These are phyloP conservation scores for Chlorophyllum brunneum DNA, from an alignment of 768 basidiomycete genomes.

Conservation along the genomic window DNA sequence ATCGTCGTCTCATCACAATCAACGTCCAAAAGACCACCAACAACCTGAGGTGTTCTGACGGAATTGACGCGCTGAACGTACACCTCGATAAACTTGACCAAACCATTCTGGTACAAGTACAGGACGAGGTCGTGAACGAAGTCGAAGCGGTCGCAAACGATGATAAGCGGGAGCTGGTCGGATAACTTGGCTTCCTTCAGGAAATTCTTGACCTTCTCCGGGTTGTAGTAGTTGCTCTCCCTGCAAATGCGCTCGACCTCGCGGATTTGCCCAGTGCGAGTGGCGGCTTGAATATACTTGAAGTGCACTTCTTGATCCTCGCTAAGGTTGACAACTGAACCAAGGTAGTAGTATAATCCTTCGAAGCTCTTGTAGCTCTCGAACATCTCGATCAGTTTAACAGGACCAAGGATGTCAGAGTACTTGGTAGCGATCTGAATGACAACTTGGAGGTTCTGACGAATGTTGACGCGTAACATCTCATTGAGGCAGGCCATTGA, in stretches of 20 bases:
- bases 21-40: constrained; percentile 94
- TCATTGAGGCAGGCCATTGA: constrained; percentile 95
- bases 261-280: constrained; percentile 95
- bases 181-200: constrained; percentile 96
- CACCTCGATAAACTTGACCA: constrained; percentile 98
- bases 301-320: constrained; percentile 97
- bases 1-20: constrained; percentile 97
- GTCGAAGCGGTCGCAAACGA: constrained; percentile 99
- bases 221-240: constrained; percentile 96
- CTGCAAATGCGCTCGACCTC: constrained; percentile 99
- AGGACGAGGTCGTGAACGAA: constrained; percentile 99
- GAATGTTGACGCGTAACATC: constrained; percentile 95
- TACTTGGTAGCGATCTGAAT: constrained; percentile 99
- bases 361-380: constrained; percentile 98
- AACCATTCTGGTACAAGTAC: constrained; percentile 96
- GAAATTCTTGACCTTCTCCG: constrained; percentile 99
- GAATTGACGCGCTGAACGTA: constrained; percentile 99
- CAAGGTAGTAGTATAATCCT: constrained; percentile 98
- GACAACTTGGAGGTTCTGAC: constrained; percentile 94
- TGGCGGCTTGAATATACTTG: constrained; percentile 99
- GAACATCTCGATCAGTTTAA: constrained; percentile 98
- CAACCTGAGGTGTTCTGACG: constrained; percentile 92
- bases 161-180: constrained; percentile 97
- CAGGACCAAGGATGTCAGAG: constrained; percentile 94
- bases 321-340: constrained; percentile 95